A percentile compares a stretch with the other conserved stretches of the same genome.
phyloP scores from a whole-genome alignment of 208 protist genomes.

The Leishmania guyanensis region DNA sequence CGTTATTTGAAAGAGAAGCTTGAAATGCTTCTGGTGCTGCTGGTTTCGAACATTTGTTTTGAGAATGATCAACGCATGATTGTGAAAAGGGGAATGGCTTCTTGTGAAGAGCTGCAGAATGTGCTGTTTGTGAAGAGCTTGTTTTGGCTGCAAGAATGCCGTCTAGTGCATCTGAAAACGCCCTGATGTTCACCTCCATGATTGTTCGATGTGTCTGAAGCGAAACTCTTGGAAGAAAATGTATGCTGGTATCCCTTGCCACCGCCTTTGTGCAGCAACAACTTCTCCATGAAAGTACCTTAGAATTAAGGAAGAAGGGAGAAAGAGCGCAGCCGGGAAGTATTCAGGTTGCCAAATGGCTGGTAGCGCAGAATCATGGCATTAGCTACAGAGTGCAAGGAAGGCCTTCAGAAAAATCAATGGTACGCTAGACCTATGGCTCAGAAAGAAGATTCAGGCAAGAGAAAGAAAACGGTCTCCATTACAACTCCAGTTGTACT shows the following conservation, averaged over 20 bases:
- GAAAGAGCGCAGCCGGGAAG: not conserved
- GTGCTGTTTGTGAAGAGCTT: not conserved
- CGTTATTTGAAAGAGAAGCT: not conserved
- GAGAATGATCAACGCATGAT: not conserved
- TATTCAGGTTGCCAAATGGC: not conserved
- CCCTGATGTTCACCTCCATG: constrained; percentile 43
- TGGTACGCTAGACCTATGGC: not conserved
- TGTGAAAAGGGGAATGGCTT: not conserved
- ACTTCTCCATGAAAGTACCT: not conserved
- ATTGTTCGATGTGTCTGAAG: not conserved
- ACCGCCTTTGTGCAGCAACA: not conserved
- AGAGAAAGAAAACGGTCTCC: not conserved
- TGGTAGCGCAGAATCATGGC: not conserved
- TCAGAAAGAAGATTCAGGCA: not conserved
- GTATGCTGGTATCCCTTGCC: not conserved
- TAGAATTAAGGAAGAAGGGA: not conserved
- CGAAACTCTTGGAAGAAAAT: not conserved
- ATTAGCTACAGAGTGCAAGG: not conserved
- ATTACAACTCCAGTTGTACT: not conserved
- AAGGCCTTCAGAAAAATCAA: no score
- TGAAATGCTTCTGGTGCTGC: not conserved
- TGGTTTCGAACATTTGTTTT: not conserved
- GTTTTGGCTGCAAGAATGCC: constrained; percentile 25
- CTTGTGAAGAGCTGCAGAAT: constrained; percentile 9
- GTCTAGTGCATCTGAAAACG: constrained; percentile 33